Evolutionary conservation across 805 yeast genomes (phyloP).

Genomic region (Yarrowia sp.): DNA sequence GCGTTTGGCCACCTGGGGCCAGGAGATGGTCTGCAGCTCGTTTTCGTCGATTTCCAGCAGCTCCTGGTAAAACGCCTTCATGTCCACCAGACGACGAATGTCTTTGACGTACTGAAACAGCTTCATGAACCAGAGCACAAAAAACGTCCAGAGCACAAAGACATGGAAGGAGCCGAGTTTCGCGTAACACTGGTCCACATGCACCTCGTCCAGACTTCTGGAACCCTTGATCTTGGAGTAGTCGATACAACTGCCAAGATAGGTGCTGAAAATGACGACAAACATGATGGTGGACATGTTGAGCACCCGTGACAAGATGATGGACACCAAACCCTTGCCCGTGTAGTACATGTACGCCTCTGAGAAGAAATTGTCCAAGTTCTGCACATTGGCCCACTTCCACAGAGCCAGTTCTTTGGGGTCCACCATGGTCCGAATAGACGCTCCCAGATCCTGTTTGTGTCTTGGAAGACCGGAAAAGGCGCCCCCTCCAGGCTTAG

Average conservation of each 20-base stretch:
- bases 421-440: conserved; percentile 13
- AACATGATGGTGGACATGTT: conserved; percentile 75
- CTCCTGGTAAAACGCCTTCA: conserved; percentile 70
- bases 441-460: conserved; percentile 13
- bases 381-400: conserved; percentile 95
- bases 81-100: conserved; percentile 63
- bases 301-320: conserved; percentile 59
- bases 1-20: conserved; percentile 81
- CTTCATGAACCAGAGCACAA: conserved; percentile 42
- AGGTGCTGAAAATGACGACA: conserved; percentile 74
- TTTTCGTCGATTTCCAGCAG: conserved; percentile 69
- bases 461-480: background rate
- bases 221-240: conserved; percentile 43
- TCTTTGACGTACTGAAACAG: conserved; percentile 51
- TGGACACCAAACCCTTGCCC: conserved; percentile 80
- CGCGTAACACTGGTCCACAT: conserved; percentile 48
- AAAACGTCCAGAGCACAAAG: conserved; percentile 60
- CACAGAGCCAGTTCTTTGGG: conserved; percentile 59
- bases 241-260: conserved; percentile 78
- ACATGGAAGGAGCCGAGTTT: conserved; percentile 50
- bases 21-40: conserved; percentile 87
- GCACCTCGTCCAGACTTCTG: conserved; percentile 41
- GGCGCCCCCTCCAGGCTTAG: background rate
- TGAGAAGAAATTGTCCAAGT: conserved; percentile 78
- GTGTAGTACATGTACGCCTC: conserved; percentile 80